Base-by-base conservation (phyloP, 2,329 filamentous ascomycete genomes). In the Colletotrichum agaves region DNA sequence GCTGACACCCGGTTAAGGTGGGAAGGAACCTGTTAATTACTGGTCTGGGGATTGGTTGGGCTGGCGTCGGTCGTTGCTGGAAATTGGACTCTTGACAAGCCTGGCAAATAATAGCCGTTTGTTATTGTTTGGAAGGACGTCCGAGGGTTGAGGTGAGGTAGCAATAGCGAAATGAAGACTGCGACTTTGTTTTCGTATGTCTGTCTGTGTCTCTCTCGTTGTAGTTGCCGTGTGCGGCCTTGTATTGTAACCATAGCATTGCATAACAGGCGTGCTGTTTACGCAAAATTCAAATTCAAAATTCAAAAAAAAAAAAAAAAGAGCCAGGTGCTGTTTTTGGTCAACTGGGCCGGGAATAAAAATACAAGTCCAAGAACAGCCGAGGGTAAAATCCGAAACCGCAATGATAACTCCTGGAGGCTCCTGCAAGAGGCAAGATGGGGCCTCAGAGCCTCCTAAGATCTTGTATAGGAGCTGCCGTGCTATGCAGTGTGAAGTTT, bases 1-100 rank as follows among this genome's bases (percentile, higher is more conserved):
- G 58, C 46, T 52, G 59, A 52, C 63, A 62, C 50, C 57, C 59
- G 59, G 52, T 43, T 52, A 50, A 50, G 23, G 23, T 50, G 10
- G 47, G 47, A 37, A 43, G 37, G 27, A 62, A 43, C 35, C 43
- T 63, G 44, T 44, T 44, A 17, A 35, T 44, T 44, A 17, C 27
- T 59, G 47, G 47, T 27, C 35, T 27, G n/a, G 19, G 15, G 31
- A 17, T 17, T 55, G 27, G 31, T 19, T 37, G 31, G 37, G 23
- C 19, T 62, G 46, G 52, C 10, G 17, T 56, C 11, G 19, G 13
- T 19, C 27, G 27, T 7, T 44, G 39, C 33, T 58, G 6, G 23
- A 35, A 58, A 41, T 47, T 58, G 41, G 55, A 58, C 55, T 58
- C 37, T 58, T 55, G 59, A 55, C 49, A 55, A 39, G 49, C 47